Conservation (phyloP, 1,284 basidiomycete species). For the Leccinum fallax region DNA sequence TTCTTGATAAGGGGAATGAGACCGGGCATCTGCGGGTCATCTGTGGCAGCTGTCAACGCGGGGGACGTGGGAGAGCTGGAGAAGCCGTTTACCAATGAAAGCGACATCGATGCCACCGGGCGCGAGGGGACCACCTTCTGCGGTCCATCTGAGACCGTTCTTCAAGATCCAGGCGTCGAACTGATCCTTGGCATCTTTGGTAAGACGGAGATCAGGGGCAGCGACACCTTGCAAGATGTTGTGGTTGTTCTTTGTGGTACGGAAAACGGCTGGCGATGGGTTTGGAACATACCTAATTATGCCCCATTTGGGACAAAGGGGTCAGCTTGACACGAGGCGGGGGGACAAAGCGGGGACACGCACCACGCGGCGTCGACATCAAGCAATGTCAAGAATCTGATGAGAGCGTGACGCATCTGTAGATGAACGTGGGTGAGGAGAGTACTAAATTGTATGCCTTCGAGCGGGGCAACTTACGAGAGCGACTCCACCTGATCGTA, state of each 20-base stretch:
- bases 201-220: conserved; percentile 70
- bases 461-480: conserved; percentile 53
- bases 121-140: conserved; percentile 77
- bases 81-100: conserved; percentile 65
- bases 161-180: conserved; percentile 90
- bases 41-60: conserved; percentile 38
- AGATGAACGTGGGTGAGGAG: conserved; percentile 24
- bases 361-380: conserved; percentile 84
- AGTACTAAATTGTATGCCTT: conserved; percentile 10
- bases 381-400: conserved; percentile 76
- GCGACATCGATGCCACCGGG: conserved; percentile 80
- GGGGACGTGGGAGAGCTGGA: not conserved
- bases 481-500: conserved; percentile 75
- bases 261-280: conserved; percentile 83
- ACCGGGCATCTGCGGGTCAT: conserved; percentile 85
- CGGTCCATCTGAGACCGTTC: conserved; percentile 79
- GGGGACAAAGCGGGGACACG: conserved; percentile 27
- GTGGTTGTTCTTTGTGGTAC: conserved; percentile 92
- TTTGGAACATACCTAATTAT: conserved; percentile 82
- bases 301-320: not conserved
- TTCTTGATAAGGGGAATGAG: conserved; percentile 86
- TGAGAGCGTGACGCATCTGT: conserved; percentile 87
- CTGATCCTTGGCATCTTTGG: conserved; percentile 70
- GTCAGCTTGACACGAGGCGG: conserved; percentile 6
- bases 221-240: conserved; percentile 88